Percentiles rank a stretch among this genome's conserved stretches.
Evolutionary conservation across 345 rosid genomes (phyloP).

Genomic region (Reutealis trisperma): DNA sequence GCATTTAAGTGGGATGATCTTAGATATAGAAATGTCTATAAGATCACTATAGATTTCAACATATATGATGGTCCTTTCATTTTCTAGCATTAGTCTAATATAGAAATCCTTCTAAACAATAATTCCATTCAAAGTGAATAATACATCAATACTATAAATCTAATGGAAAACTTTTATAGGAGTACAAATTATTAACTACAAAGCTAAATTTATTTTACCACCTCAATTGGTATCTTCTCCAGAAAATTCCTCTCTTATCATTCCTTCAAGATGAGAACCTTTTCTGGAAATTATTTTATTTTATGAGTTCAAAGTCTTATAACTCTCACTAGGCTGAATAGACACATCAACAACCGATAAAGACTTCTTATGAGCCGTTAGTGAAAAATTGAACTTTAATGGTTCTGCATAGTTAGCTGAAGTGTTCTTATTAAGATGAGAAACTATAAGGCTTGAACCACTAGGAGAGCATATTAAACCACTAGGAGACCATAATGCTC

Average conservation of each 20-base stretch:
- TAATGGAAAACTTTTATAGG: background rate
- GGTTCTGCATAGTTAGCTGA: constrained; percentile 33
- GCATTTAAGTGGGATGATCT: background rate
- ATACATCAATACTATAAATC: background rate
- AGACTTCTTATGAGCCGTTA: constrained; percentile 32
- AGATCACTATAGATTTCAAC: constrained; percentile 4
- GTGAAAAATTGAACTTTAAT: constrained; percentile 30
- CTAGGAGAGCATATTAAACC: constrained; percentile 93
- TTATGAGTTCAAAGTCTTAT: constrained; percentile 4
- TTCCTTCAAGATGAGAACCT: constrained; percentile 20
- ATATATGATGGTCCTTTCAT: background rate
- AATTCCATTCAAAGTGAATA: background rate
- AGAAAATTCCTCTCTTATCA: constrained; percentile 10
- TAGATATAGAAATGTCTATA: background rate
- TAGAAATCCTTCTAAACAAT: background rate
- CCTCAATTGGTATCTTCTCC: constrained; percentile 13
- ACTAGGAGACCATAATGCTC: no score
- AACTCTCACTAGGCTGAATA: constrained; percentile 20
- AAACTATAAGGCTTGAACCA: constrained; percentile 81
- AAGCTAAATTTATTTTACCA: constrained; percentile 14
- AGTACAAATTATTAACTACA: background rate
- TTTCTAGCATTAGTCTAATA: background rate
- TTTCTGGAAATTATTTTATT: constrained; percentile 9
- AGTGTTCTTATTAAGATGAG: constrained; percentile 50
- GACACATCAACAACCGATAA: constrained; percentile 26